Conservation (phyloP, 1,284 basidiomycete genomes). For the Filobasidium uniguttulatum region DNA sequence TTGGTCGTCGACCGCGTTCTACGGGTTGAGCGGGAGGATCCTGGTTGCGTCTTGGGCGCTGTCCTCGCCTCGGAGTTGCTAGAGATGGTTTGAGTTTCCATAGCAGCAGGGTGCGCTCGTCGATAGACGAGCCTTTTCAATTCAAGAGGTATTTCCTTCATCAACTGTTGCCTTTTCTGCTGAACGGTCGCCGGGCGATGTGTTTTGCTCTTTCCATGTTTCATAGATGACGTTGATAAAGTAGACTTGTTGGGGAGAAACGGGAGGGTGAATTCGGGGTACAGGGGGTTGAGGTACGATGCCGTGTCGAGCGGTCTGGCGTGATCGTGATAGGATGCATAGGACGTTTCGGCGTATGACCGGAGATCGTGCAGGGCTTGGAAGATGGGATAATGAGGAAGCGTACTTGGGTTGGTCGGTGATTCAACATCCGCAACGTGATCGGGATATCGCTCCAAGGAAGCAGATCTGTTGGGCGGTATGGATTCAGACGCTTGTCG, state of each 20-base stretch:
- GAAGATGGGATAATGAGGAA: background rate
- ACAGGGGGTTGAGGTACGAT: conserved; percentile 13
- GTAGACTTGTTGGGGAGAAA: conserved; percentile 13
- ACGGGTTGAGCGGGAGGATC: too few species aligned
- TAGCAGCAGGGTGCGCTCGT: background rate
- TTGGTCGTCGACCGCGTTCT: too few species aligned
- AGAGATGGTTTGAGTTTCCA: background rate
- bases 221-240: background rate
- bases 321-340: background rate
- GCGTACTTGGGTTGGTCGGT: background rate
- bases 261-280: conserved; percentile 8
- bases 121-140: background rate
- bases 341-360: background rate
- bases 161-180: background rate
- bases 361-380: background rate
- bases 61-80: background rate
- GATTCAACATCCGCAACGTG: background rate
- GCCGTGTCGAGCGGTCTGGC: conserved; percentile 9
- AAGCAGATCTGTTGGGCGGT: conserved; percentile 2
- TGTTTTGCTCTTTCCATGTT: conserved; percentile 1
- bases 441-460: background rate
- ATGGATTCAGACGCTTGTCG: too few species aligned
- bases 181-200: background rate
- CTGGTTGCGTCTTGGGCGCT: too few species aligned
- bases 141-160: background rate